Evolutionary conservation across 2,329 filamentous ascomycete genomes (phyloP).

Genomic region (Elsinoe batatas): DNA sequence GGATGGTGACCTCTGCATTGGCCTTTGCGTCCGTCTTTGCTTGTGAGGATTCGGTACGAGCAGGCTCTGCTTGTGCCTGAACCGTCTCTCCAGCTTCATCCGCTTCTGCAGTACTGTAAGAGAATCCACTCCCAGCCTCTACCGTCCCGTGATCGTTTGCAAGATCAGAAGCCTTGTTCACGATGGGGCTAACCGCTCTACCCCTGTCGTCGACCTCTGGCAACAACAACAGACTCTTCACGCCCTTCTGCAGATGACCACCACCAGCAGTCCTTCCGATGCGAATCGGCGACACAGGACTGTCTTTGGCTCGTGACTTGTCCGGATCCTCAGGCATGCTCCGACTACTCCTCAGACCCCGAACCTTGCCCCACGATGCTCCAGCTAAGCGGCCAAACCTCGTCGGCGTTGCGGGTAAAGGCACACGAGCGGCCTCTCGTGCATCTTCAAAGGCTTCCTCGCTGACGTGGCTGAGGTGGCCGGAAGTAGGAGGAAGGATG

Average conservation of each 20-base stretch:
- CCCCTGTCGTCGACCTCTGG: neutral
- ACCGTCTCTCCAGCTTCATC: no score
- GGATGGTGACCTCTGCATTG: constrained; percentile 7
- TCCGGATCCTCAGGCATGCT: no score
- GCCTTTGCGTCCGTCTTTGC: neutral
- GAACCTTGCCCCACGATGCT: no score
- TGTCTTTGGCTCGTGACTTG: no score
- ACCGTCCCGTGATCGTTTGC: neutral
- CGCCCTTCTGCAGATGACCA: neutral
- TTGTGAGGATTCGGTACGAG: neutral
- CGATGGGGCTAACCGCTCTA: neutral
- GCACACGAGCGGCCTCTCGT: neutral
- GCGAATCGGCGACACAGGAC: neutral
- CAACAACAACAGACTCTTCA: neutral
- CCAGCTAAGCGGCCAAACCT: no score
- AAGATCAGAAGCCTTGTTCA: neutral
- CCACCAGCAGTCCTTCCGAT: neutral
- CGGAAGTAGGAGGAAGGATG: neutral
- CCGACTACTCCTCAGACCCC: no score
- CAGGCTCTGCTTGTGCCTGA: no score
- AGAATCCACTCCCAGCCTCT: neutral
- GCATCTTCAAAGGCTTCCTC: constrained; percentile 5
- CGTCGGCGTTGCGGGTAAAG: neutral
- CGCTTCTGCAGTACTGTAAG: no score
- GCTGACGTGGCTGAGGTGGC: neutral